Conservation (phyloP, 495 filamentous ascomycete genomes). For the Xylaria sp. region DNA sequence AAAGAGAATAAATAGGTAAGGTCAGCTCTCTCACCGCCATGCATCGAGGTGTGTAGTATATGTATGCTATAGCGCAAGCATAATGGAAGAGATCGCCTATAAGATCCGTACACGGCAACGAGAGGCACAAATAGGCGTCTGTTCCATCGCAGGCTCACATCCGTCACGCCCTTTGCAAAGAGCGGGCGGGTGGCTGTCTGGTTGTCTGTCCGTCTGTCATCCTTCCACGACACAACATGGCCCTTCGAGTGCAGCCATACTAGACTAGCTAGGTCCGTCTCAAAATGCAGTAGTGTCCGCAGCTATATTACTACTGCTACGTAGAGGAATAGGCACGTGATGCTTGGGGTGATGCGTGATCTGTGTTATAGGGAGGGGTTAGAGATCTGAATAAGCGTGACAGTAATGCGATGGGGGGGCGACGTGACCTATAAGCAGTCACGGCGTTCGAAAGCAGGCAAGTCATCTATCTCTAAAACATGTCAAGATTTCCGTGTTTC, state of each 20-base stretch:
- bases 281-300: conserved; percentile 2
- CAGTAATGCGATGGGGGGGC: not conserved
- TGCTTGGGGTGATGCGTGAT: not conserved
- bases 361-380: not conserved
- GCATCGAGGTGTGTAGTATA: conserved; percentile 12
- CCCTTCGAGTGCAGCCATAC: too few species aligned
- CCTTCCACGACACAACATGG: conserved; percentile 15
- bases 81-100: conserved; percentile 4
- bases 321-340: conserved; percentile 23
- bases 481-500: too few species aligned
- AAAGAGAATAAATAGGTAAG: conserved; percentile 1
- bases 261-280: not conserved
- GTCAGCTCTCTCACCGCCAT: conserved; percentile 31
- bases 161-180: conserved; percentile 7
- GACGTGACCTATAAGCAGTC: not conserved
- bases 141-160: conserved; percentile 20
- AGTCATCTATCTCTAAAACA: conserved; percentile 1
- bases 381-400: conserved; percentile 18
- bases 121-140: conserved; percentile 24
- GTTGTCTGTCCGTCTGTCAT: conserved; percentile 17
- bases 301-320: conserved; percentile 1
- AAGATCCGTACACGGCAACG: conserved; percentile 8
- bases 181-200: too few species aligned
- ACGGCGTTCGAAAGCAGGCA: not conserved
- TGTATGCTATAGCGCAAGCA: conserved; percentile 11